Base-by-base conservation (phyloP, 2,329 filamentous ascomycete genomes). In the Colletotrichum coccodes region DNA sequence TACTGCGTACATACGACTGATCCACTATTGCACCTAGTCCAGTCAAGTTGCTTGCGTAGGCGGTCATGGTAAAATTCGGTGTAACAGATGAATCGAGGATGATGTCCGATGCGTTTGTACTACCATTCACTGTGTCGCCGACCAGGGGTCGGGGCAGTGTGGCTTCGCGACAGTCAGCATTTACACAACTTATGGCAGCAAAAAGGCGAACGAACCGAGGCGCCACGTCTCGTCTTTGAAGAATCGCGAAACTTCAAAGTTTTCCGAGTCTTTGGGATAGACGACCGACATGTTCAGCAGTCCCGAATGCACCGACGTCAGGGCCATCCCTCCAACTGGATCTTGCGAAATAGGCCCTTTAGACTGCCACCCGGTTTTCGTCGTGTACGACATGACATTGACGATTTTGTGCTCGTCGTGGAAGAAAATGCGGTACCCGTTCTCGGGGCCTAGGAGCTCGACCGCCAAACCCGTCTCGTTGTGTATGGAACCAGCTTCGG, bases 361-460 rank as follows among this genome's bases (percentile, higher is more conserved):
- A 38, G 79, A 77, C 2, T 50, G 32, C 79, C 80, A 82, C 2
- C 66, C 61, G 4, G 70, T 72, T 7, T 69, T 64, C 4, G 42
- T 58, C 2, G 73, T 76, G 62, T 80, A 83, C 7, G 72, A 70
- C 16, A 82, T 67, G 54, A 76, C 70, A 30, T 78, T 79, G 56
- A 82, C 64, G 7, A 68, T 71, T 21, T 72, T 75, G 32, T 76
- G 62, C 30, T 73, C 59, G 66, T 79, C 79, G 70, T 81, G 79
- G 64, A 77, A 82, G 71, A 77, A 82, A 14, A 82, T 71, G 12
- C 80, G 79, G 50, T 82, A 81, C 28, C 80, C 80, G 2, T 73
- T 67, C 7, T 71, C 71, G 1, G 67, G 64, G 16, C 78, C 77
- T 8, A 82, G 75, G n/a, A 80, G 69, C 4, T 80, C 70, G 2